These are phyloP conservation scores for Kandelia obovata DNA, from an alignment of 345 rosid genomes.

Conservation along the genomic window DNA sequence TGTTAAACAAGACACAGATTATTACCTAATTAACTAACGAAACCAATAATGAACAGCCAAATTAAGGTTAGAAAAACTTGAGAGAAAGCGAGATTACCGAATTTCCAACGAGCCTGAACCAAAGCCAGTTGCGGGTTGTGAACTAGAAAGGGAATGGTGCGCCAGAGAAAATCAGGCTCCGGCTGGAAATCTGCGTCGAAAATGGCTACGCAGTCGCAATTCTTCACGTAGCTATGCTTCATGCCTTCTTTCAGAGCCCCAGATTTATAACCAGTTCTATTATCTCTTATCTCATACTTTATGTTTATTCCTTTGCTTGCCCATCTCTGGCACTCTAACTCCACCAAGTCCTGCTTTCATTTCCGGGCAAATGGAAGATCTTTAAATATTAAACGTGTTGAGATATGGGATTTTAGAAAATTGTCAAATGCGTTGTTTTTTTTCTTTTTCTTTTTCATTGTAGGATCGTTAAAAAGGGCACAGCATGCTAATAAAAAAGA, in stretches of 20 bases:
- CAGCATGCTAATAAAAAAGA: not conserved
- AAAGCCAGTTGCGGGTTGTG: slow-evolving; percentile 77
- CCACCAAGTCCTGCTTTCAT: slow-evolving; percentile 62
- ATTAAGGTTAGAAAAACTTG: not conserved
- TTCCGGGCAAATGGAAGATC: slow-evolving; percentile 10
- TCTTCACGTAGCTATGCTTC: slow-evolving; percentile 77
- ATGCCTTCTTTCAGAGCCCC: slow-evolving; percentile 95
- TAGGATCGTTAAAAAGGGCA: not conserved
- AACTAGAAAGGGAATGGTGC: slow-evolving; percentile 72
- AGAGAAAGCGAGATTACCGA: slow-evolving; percentile 49
- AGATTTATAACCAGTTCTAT: slow-evolving; percentile 85
- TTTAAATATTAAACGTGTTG: not conserved
- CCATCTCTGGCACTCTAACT: slow-evolving; percentile 89
- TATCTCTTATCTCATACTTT: slow-evolving; percentile 77
- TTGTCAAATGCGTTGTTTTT: not conserved
- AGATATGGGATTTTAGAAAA: not conserved
- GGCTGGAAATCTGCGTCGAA: slow-evolving; percentile 99
- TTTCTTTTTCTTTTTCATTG: not conserved
- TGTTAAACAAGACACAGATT: not conserved
- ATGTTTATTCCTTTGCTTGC: slow-evolving; percentile 94
- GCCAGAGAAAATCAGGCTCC: slow-evolving; percentile 84
- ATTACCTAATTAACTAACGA: not conserved
- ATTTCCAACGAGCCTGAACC: slow-evolving; percentile 97
- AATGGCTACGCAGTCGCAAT: slow-evolving; percentile 82
- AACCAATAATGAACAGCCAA: not conserved